Evolutionary conservation across 2,329 filamentous ascomycete species (phyloP).

Genomic region (Penicillium sp.): DNA sequence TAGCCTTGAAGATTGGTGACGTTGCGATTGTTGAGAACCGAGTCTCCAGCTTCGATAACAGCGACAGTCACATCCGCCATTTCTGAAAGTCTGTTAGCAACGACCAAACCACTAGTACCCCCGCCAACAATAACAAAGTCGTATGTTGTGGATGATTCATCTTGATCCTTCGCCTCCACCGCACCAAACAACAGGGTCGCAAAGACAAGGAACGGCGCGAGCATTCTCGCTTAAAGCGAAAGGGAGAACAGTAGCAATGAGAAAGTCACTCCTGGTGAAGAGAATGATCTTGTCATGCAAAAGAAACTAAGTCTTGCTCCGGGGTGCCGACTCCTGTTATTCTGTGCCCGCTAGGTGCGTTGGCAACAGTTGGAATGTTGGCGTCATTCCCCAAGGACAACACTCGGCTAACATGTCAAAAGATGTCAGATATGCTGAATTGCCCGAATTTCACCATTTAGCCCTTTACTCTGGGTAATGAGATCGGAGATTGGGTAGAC

Average conservation of each 20-base stretch:
- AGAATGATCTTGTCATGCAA: not conserved
- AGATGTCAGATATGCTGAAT: not conserved
- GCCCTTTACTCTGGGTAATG: not conserved
- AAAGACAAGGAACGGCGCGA: constrained; percentile 1
- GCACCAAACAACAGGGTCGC: constrained; percentile 7
- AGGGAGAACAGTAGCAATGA: not conserved
- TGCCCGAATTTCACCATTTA: too few relatives aligned
- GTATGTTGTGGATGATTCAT: constrained; percentile 15
- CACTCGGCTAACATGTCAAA: not conserved
- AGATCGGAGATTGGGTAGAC: not conserved
- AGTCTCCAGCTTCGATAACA: constrained; percentile 35
- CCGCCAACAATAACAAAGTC: constrained; percentile 39
- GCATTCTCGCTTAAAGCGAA: constrained; percentile 5
- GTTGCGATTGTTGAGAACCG: constrained; percentile 28
- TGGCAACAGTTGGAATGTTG: not conserved
- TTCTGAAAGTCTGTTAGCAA: constrained; percentile 38
- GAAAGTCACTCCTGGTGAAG: not conserved
- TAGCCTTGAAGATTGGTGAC: constrained; percentile 29
- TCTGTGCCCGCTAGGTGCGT: not conserved
- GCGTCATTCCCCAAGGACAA: not conserved
- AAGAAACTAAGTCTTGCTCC: not conserved
- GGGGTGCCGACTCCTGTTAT: not conserved
- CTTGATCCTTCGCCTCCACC: constrained; percentile 10
- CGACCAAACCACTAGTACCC: constrained; percentile 35
- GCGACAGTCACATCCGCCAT: constrained; percentile 26